These are phyloP conservation scores for Triangularia verruculosa DNA, from an alignment of 2,329 filamentous ascomycete species.

Conservation along the genomic window DNA sequence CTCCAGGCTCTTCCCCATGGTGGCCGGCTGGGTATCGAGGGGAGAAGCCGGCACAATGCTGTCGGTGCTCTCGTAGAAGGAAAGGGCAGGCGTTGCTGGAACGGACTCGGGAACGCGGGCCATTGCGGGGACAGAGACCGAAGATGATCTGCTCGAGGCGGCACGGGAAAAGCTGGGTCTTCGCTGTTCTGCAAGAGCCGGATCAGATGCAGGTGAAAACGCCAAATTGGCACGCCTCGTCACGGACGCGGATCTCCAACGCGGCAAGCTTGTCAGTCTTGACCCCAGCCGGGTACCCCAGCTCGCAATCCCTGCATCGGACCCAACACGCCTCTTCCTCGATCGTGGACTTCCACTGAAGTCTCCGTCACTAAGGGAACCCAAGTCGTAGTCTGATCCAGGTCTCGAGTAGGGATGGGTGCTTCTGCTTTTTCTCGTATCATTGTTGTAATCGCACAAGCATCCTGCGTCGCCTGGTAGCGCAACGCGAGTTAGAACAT, in stretches of 20 bases:
- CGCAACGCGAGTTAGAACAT: constrained; percentile 9
- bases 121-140: constrained; percentile 59
- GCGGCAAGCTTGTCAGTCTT: constrained; percentile 52
- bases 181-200: constrained; percentile 70
- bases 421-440: constrained; percentile 38
- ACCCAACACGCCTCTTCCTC: constrained; percentile 56
- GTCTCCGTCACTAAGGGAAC: constrained; percentile 64
- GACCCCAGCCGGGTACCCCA: constrained; percentile 65
- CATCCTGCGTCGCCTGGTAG: constrained; percentile 59
- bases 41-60: constrained; percentile 48
- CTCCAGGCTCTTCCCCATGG: constrained; percentile 49
- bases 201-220: constrained; percentile 70
- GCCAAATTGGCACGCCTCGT: constrained; percentile 47
- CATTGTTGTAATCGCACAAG: constrained; percentile 55
- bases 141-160: constrained; percentile 74
- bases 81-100: constrained; percentile 61
- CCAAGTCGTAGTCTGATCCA: constrained; percentile 63
- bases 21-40: constrained; percentile 53
- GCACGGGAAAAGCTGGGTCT: constrained; percentile 62
- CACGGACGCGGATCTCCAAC: constrained; percentile 47
- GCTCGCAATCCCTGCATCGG: constrained; percentile 58
- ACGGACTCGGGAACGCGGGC: constrained; percentile 51
- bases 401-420: constrained; percentile 40
- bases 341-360: constrained; percentile 43
- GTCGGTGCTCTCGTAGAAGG: constrained; percentile 59